Percentiles rank a stretch among this genome's conserved stretches.
Evolutionary conservation across 306 rosid species (phyloP).

Genomic region (Alnus rubra): DNA sequence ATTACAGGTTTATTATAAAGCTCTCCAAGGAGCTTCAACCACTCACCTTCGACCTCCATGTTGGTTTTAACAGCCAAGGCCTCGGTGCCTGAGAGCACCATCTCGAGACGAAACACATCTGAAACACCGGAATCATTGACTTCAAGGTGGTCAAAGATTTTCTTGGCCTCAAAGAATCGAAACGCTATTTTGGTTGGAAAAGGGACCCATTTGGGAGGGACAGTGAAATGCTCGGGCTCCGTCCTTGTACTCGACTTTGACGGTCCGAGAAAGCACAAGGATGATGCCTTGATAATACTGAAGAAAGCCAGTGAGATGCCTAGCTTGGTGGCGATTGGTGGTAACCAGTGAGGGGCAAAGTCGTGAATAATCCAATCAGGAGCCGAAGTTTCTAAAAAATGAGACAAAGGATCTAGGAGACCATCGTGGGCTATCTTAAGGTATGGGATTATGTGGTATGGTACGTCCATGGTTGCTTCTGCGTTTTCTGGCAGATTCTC

Average conservation of each 20-base stretch:
- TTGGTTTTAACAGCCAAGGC: constrained; percentile 20
- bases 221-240: constrained; percentile 9
- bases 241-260: neutral
- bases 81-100: neutral
- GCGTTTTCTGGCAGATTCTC: constrained; percentile 41
- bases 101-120: neutral
- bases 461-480: constrained; percentile 50
- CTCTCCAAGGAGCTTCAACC: constrained; percentile 23
- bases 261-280: neutral
- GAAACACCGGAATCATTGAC: neutral
- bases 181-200: constrained; percentile 20
- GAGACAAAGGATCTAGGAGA: constrained; percentile 36
- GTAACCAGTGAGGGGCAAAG: constrained; percentile 37
- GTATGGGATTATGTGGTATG: constrained; percentile 38
- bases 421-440: constrained; percentile 45
- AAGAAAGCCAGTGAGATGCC: constrained; percentile 37
- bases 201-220: constrained; percentile 30
- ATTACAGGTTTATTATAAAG: constrained; percentile 24
- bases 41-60: constrained; percentile 28
- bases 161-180: constrained; percentile 14
- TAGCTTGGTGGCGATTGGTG: neutral
- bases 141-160: neutral
- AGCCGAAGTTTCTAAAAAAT: constrained; percentile 25
- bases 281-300: constrained; percentile 31
- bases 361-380: constrained; percentile 65